Conservation (phyloP, 306 rosid species). For the Bauhinia variegata region DNA sequence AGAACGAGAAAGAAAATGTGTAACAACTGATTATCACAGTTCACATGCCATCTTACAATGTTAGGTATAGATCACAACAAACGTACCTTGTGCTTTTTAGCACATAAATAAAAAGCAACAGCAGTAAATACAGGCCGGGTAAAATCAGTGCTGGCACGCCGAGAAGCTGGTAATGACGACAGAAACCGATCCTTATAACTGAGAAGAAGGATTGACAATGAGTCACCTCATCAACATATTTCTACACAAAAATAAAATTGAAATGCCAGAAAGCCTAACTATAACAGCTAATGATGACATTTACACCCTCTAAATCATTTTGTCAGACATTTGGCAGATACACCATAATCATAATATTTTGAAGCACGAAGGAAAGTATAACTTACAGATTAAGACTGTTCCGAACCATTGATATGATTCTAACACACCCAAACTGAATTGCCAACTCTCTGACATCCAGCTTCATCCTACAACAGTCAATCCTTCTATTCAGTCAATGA, state of each 20-base stretch:
- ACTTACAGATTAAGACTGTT: slow-evolving; percentile 77
- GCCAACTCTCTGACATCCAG: slow-evolving; percentile 87
- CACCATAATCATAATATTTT: background rate
- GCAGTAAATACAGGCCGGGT: slow-evolving; percentile 82
- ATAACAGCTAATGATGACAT: background rate
- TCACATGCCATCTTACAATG: background rate
- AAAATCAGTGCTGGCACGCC: slow-evolving; percentile 79
- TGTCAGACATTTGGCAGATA: slow-evolving; percentile 42
- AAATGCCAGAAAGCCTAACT: background rate
- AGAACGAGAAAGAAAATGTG: slow-evolving; percentile 20
- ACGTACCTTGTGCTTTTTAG: slow-evolving; percentile 82
- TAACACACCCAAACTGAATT: slow-evolving; percentile 84
- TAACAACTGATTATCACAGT: background rate
- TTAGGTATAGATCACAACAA: background rate
- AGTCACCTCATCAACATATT: background rate
- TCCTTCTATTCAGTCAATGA: background rate
- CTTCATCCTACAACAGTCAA: slow-evolving; percentile 56
- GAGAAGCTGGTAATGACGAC: slow-evolving; percentile 70
- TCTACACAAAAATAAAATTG: background rate
- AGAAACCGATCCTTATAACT: slow-evolving; percentile 78
- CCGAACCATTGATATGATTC: slow-evolving; percentile 67
- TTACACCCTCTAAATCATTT: slow-evolving; percentile 33
- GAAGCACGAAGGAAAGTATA: background rate
- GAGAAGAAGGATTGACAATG: slow-evolving; percentile 8
- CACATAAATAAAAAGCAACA: slow-evolving; percentile 82